Base-by-base conservation (phyloP, 2,329 filamentous ascomycete genomes). In the Fusarium sp. region DNA sequence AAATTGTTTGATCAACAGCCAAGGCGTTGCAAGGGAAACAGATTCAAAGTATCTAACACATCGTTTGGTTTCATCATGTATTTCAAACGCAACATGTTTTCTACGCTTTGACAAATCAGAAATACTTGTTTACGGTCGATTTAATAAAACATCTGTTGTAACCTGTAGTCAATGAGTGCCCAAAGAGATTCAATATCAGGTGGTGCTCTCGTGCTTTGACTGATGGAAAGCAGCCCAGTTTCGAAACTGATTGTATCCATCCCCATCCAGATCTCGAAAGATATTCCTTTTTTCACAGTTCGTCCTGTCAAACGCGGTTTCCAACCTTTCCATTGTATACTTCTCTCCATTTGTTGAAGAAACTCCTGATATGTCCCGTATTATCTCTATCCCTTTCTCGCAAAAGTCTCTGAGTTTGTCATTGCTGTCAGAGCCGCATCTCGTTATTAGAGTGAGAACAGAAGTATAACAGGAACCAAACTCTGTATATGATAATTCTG, bases 161-260 rank as follows among this genome's bases (percentile, higher is more conserved):
- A 37, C 10, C 18, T 45, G 24, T 45, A 14, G 9, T 45, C 14
- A n/a, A 45, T 22, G 42, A 22, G 22, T 25, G n/a, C 11, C 13
- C 14, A 18, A 10, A 16, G 16, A 18, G 42, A 45, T 16, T 16
- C 22, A 10, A 45, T 25, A 11, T 37, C 10, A n/a, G 34, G 51
- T 42, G 18, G 44, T 22, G 16, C 60, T 51, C 7, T 68, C 65
- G 12, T 71, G 59, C 6, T 46, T 42, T 16, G 53, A 58, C 37
- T 72, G 67, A 32, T 73, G 72, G 61, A 66, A 55, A 1, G 68
- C 63, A 5, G 69, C 72, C 72, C 70, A 74, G 22, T 69, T 66
- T 25, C 62, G 58, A 61, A 74, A 74, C 41, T 72, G 65, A 11
- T 52, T 34, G 30, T 74, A 74, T 2, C 72, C 72, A 24, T 57